Evolutionary conservation across 331 rosid species (phyloP).

Genomic region (Spiraea crenata): DNA sequence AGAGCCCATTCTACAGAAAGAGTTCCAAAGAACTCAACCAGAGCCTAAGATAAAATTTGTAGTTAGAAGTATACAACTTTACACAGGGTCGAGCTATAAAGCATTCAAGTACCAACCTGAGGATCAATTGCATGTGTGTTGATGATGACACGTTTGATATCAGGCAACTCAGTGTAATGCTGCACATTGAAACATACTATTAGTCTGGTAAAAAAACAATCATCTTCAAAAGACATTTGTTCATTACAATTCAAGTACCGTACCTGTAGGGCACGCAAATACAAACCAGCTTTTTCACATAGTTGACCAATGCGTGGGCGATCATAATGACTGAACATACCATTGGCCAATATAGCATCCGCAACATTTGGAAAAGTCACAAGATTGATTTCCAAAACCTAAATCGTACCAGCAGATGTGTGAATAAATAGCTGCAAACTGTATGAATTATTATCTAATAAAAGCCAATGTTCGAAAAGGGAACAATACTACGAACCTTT

Average conservation of each 20-base stretch:
- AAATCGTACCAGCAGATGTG: not conserved
- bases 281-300: constrained; percentile 41
- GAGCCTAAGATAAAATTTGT: constrained; percentile 23
- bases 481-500: constrained; percentile 17
- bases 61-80: constrained; percentile 1
- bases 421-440: not conserved
- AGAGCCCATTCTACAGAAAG: constrained; percentile 41
- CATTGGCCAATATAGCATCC: constrained; percentile 41
- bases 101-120: constrained; percentile 25
- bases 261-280: constrained; percentile 40
- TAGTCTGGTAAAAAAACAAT: constrained; percentile 8
- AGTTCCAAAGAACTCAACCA: constrained; percentile 41
- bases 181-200: constrained; percentile 24
- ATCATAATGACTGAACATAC: constrained; percentile 41
- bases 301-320: constrained; percentile 41
- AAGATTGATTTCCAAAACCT: constrained; percentile 43
- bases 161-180: constrained; percentile 70
- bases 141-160: constrained; percentile 57
- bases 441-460: not conserved
- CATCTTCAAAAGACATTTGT: not conserved
- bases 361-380: constrained; percentile 43
- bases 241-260: not conserved
- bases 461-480: not conserved
- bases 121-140: constrained; percentile 43
- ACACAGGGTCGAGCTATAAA: not conserved